Base-by-base conservation (phyloP, 1,284 basidiomycete species). In the Kwoniella shivajii region DNA sequence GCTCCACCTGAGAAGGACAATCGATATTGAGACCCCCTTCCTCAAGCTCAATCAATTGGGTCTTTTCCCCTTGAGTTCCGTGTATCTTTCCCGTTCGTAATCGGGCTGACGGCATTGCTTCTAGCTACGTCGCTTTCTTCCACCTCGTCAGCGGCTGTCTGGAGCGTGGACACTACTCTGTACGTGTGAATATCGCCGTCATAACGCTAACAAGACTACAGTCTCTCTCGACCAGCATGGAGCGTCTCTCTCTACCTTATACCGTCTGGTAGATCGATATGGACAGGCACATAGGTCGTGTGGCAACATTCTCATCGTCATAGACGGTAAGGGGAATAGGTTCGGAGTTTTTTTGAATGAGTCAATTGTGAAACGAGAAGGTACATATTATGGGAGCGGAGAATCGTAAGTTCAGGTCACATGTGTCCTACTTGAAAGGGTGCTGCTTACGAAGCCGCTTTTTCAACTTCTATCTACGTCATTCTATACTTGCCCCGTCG, bases 171-270 rank as follows among this genome's bases (percentile, higher is more conserved):
- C 84, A 0, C 81, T 98, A 3, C 78, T 97, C 1, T 98, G 97
- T 78, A 47, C 54, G 74, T 65, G 10, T 34, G 26, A 26, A 45
- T 20, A 11, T 20, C 37, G 26, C 22, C 27, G 6, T 11, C n/a
- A 16, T 20, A 5, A 5, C 34, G 42, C 38, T 50, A 30, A 59
- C 58, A 51, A 11, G 39, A 37, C 29, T 14, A 2, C 44, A 78
- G 77, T 77, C 78, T 94, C 91, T 10, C 81, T 96, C 16, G 95
- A 99, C 69, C 93, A 97, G 73, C 90, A 98, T 63, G 95, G 95
- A 0, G 92, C 94, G 44, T 94, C 91, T 9, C 81, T 98, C 10
- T 85, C 88, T 37, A 97, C 95, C 0, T 82, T 98, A 0, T 95
- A 94, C 72, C 69, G 84, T 1, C 82, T 84, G 2, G 88, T 88